A percentile compares a stretch with the other conserved stretches of the same genome.
phyloP scores from a whole-genome alignment of 2,329 filamentous ascomycete species.

The Parastagonospora avenae region DNA sequence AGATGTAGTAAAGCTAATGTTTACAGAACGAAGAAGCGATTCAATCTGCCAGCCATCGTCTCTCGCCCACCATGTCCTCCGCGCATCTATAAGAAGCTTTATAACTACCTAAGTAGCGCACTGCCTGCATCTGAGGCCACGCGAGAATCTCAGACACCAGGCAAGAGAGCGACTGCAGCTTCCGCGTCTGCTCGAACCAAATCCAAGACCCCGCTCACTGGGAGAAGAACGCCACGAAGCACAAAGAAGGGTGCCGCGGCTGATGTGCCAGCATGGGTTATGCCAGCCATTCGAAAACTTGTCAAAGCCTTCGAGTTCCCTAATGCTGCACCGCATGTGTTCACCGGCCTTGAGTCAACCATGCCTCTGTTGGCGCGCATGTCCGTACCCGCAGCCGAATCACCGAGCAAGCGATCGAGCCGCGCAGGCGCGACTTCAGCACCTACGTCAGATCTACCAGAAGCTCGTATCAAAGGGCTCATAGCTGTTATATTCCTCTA shows the following conservation, averaged over 20 bases:
- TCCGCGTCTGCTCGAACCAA: slow-evolving; percentile 29
- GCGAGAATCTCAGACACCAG: slow-evolving; percentile 40
- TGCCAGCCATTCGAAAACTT: slow-evolving; percentile 68
- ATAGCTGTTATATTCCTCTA: slow-evolving; percentile 67
- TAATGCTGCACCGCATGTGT: slow-evolving; percentile 71
- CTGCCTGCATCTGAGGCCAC: slow-evolving; percentile 55
- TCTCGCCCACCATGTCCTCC: slow-evolving; percentile 45
- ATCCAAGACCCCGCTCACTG: slow-evolving; percentile 32
- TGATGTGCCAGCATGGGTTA: slow-evolving; percentile 64
- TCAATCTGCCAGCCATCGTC: slow-evolving; percentile 42
- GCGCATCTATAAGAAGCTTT: slow-evolving; percentile 78
- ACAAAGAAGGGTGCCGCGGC: slow-evolving; percentile 16
- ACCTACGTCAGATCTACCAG: slow-evolving; percentile 15
- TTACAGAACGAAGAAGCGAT: slow-evolving; percentile 66
- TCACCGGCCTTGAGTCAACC: slow-evolving; percentile 71
- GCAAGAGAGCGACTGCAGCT: slow-evolving; percentile 28
- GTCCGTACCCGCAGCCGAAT: slow-evolving; percentile 36
- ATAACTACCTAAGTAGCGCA: slow-evolving; percentile 76
- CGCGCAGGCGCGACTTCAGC: slow-evolving; percentile 33
- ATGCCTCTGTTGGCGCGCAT: slow-evolving; percentile 45
- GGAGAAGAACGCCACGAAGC: slow-evolving; percentile 28
- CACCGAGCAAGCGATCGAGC: slow-evolving; percentile 56
- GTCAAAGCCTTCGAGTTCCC: slow-evolving; percentile 66
- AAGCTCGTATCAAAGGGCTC: slow-evolving; percentile 49
- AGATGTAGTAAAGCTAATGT: slow-evolving; percentile 36